phyloP scores from a whole-genome alignment of 2,329 filamentous ascomycete genomes.

The Ceratocystis destructans region DNA sequence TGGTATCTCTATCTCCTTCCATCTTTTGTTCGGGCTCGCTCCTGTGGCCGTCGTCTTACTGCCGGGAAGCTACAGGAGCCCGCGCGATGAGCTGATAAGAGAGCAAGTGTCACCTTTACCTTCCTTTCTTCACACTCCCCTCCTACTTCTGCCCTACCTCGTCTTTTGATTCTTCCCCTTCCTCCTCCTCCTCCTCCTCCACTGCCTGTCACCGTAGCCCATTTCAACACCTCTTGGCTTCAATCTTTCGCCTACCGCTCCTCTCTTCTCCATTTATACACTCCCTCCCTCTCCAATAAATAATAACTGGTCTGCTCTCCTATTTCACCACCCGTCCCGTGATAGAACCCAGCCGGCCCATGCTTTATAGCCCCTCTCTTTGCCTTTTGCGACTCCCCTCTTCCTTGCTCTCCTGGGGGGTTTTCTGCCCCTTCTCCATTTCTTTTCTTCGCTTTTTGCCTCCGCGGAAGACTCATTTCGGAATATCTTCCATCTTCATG shows the following conservation, averaged over 20 bases:
- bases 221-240: background rate
- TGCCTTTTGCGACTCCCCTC: background rate
- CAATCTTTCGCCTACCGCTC: background rate
- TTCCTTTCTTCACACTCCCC: background rate
- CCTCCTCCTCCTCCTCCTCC: background rate
- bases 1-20: background rate
- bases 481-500: constrained; percentile 4
- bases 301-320: background rate
- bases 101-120: background rate
- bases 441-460: background rate
- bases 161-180: background rate
- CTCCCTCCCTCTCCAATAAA: background rate
- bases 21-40: background rate
- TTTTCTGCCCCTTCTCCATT: background rate
- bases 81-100: background rate
- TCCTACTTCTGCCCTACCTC: background rate
- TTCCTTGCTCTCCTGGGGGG: background rate
- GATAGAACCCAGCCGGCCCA: background rate
- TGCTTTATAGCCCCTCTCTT: background rate
- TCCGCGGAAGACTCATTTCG: background rate
- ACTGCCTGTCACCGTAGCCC: background rate
- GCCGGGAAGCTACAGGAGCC: background rate
- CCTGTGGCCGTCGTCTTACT: background rate
- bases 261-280: background rate
- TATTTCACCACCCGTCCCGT: background rate